phyloP scores from a whole-genome alignment of 2,329 filamentous ascomycete genomes.

The Achaetomium macrosporum region DNA sequence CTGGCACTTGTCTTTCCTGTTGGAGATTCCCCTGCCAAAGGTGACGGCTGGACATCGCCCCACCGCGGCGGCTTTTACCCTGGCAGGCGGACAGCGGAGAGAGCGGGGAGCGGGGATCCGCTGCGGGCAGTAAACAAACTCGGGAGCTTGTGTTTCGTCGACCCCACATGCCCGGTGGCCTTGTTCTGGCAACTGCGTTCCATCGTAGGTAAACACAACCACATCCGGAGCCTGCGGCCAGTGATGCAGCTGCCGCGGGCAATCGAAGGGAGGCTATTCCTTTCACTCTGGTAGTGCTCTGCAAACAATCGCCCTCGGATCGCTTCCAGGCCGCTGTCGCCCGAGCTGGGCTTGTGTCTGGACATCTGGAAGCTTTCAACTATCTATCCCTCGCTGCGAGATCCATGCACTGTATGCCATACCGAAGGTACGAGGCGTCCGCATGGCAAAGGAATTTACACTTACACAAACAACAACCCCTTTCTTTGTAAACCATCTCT shows the following conservation, averaged over 20 bases:
- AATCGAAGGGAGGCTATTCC: background rate
- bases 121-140: slow-evolving; percentile 11
- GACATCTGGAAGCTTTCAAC: no score
- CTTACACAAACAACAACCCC: background rate
- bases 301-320: background rate
- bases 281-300: background rate
- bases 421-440: background rate
- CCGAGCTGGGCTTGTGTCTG: no score
- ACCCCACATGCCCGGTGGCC: slow-evolving; percentile 6
- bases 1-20: background rate
- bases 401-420: background rate
- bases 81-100: slow-evolving; percentile 1
- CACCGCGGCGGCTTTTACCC: background rate
- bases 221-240: background rate
- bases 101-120: slow-evolving; percentile 3
- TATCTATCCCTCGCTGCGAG: background rate
- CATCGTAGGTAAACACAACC: background rate
- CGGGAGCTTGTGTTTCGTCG: slow-evolving; percentile 7
- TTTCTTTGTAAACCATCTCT: background rate
- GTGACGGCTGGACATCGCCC: background rate
- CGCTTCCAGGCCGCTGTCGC: no score
- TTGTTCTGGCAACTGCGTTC: background rate
- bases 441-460: background rate
- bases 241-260: background rate
- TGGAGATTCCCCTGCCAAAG: no score